phyloP scores from a whole-genome alignment of 768 basidiomycete genomes.

The Amanita pseudoporphyria region DNA sequence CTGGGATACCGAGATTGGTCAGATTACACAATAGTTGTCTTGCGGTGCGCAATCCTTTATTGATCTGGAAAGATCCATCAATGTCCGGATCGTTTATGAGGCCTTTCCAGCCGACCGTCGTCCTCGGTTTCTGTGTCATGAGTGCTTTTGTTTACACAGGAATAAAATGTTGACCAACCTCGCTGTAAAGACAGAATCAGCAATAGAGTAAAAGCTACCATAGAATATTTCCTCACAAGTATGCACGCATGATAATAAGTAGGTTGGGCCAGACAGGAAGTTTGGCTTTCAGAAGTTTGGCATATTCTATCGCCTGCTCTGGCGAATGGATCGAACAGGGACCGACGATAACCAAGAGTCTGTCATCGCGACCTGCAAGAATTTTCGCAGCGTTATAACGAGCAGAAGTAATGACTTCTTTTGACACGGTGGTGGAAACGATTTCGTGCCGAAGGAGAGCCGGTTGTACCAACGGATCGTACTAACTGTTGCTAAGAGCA shows the following conservation, averaged over 20 bases:
- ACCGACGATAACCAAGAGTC: slow-evolving; percentile 85
- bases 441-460: slow-evolving; percentile 86
- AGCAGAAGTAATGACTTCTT: slow-evolving; percentile 68
- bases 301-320: slow-evolving; percentile 79
- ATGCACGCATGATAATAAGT: slow-evolving; percentile 91
- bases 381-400: slow-evolving; percentile 74
- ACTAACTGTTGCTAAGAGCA: slow-evolving; percentile 35
- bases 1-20: slow-evolving; percentile 82
- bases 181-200: slow-evolving; percentile 18
- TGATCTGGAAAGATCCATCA: slow-evolving; percentile 91
- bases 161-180: slow-evolving; percentile 13
- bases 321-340: slow-evolving; percentile 94
- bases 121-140: slow-evolving; percentile 73
- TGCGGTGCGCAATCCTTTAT: slow-evolving; percentile 88
- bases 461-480: slow-evolving; percentile 94
- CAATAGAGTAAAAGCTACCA: slow-evolving; percentile 5
- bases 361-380: slow-evolving; percentile 76
- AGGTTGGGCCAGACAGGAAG: slow-evolving; percentile 64
- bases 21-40: slow-evolving; percentile 88
- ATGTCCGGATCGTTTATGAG: slow-evolving; percentile 93
- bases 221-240: slow-evolving; percentile 57
- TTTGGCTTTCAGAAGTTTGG: slow-evolving; percentile 59
- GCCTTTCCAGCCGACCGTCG: slow-evolving; percentile 98
- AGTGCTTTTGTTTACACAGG: too few species aligned
- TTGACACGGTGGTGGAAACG: slow-evolving; percentile 50